These are phyloP conservation scores for Globisporangium megalacanthum DNA, from an alignment of 352 stramenopile genomes.

Conservation along the genomic window DNA sequence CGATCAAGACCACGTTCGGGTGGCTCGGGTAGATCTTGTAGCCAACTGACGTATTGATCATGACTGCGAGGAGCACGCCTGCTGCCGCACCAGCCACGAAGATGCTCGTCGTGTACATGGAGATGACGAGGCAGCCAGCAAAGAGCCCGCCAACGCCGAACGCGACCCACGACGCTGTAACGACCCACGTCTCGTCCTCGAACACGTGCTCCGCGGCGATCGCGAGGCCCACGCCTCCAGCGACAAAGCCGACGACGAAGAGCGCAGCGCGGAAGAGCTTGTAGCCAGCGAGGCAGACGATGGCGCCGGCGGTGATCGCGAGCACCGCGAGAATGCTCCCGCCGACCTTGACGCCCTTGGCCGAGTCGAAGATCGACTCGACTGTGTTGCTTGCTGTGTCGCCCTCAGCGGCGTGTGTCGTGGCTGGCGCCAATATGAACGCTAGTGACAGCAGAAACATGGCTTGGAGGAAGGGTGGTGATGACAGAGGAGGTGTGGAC, in stretches of 20 bases:
- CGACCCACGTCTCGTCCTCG: slow-evolving; percentile 38
- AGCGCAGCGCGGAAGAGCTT: slow-evolving; percentile 51
- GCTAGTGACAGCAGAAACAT: too few species aligned
- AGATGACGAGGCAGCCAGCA: slow-evolving; percentile 42
- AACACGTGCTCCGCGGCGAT: slow-evolving; percentile 52
- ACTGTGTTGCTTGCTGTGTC: slow-evolving; percentile 22
- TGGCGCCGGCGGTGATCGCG: slow-evolving; percentile 29
- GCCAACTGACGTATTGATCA: slow-evolving; percentile 48
- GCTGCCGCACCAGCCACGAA: slow-evolving; percentile 53
- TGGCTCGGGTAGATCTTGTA: slow-evolving; percentile 53
- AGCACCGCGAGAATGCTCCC: slow-evolving; percentile 31
- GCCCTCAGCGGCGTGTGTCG: background rate
- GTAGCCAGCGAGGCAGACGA: slow-evolving; percentile 52
- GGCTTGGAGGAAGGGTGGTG: too few species aligned
- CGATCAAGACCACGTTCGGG: slow-evolving; percentile 39
- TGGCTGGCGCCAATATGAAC: too few species aligned
- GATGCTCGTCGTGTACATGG: slow-evolving; percentile 43
- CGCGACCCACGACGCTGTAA: slow-evolving; percentile 61
- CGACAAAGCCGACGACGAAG: slow-evolving; percentile 56
- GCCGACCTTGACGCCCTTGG: slow-evolving; percentile 28
- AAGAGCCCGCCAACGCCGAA: slow-evolving; percentile 60
- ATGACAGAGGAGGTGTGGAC: too few species aligned
- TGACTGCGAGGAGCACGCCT: slow-evolving; percentile 49
- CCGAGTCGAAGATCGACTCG: slow-evolving; percentile 35
- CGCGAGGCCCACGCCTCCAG: slow-evolving; percentile 42